Percentiles rank a stretch among this genome's conserved stretches.
Conservation (phyloP, 352 stramenopile genomes). For the Pythium aquatile region DNA sequence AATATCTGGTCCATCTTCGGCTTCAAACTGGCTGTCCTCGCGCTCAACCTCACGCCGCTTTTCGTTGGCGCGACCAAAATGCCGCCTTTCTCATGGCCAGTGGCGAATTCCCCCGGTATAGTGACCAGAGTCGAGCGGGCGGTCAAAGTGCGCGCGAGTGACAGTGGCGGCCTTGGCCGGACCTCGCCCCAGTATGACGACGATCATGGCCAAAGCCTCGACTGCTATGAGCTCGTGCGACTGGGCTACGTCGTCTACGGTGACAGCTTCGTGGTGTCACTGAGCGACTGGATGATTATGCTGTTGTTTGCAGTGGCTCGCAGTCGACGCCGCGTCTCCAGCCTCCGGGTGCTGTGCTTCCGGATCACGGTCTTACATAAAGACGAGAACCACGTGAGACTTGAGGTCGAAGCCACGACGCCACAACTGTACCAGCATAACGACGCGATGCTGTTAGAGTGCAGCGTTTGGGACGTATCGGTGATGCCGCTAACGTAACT, state of each 20-base stretch:
- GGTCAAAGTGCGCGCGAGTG: conserved; percentile 1
- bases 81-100: neutral
- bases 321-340: neutral
- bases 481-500: no score
- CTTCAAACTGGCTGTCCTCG: conserved; percentile 40
- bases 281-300: conserved; percentile 18
- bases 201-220: neutral
- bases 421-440: no score
- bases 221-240: conserved; percentile 12
- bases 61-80: conserved; percentile 11
- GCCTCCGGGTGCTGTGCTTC: neutral
- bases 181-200: neutral
- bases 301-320: conserved; percentile 5
- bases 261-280: neutral
- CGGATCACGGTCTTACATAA: no score
- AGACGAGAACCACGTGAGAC: no score
- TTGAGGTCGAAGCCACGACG: no score
- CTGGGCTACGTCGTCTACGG: conserved; percentile 11
- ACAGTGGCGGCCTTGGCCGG: neutral
- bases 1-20: conserved; percentile 32
- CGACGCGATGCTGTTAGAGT: no score
- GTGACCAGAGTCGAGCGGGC: neutral
- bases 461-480: no score
- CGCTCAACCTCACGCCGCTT: conserved; percentile 35
- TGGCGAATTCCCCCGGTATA: neutral